A percentile compares a stretch with the other conserved stretches of the same genome.
These are phyloP conservation scores for Lachancea waltii DNA, from an alignment of 805 yeast genomes.

Conservation along the genomic window DNA sequence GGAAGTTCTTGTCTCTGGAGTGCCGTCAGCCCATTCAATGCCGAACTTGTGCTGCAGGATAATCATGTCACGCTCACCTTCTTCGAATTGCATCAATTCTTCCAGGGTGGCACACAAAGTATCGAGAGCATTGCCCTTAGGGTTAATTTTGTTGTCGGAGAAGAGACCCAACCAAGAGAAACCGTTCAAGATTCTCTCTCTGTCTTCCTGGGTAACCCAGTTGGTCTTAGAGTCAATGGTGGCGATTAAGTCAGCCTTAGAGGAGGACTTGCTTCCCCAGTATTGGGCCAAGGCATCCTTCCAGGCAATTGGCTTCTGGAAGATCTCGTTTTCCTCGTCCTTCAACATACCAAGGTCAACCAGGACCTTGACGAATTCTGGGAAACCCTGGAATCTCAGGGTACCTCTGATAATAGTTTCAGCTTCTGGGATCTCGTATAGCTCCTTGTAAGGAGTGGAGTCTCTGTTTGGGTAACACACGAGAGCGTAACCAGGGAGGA, in stretches of 20 bases:
- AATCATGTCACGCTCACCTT: slow-evolving; percentile 92
- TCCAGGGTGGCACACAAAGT: slow-evolving; percentile 95
- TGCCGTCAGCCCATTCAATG: slow-evolving; percentile 92
- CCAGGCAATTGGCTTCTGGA: slow-evolving; percentile 66
- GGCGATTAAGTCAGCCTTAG: slow-evolving; percentile 66
- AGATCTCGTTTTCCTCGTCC: slow-evolving; percentile 60
- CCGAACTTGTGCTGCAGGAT: slow-evolving; percentile 97
- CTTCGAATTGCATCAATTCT: slow-evolving; percentile 90
- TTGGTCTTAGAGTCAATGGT: slow-evolving; percentile 71
- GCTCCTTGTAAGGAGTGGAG: slow-evolving; percentile 86
- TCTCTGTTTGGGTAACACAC: slow-evolving; percentile 98
- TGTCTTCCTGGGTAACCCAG: slow-evolving; percentile 75
- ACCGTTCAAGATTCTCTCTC: slow-evolving; percentile 81
- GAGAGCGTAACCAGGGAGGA: slow-evolving; percentile 91
- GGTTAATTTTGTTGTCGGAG: slow-evolving; percentile 65
- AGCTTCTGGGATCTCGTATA: slow-evolving; percentile 94
- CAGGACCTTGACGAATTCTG: slow-evolving; percentile 90
- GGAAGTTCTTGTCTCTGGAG: slow-evolving; percentile 86
- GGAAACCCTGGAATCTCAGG: slow-evolving; percentile 96
- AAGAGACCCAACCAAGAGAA: slow-evolving; percentile 92
- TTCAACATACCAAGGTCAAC: slow-evolving; percentile 90
- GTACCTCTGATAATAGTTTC: slow-evolving; percentile 96
- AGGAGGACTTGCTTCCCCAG: slow-evolving; percentile 64
- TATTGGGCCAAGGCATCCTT: slow-evolving; percentile 75
- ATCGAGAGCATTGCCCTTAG: slow-evolving; percentile 92